Percentiles rank a stretch among this genome's conserved stretches.
phyloP scores from a whole-genome alignment of 805 yeast genomes.

The Kodamaea restingae region DNA sequence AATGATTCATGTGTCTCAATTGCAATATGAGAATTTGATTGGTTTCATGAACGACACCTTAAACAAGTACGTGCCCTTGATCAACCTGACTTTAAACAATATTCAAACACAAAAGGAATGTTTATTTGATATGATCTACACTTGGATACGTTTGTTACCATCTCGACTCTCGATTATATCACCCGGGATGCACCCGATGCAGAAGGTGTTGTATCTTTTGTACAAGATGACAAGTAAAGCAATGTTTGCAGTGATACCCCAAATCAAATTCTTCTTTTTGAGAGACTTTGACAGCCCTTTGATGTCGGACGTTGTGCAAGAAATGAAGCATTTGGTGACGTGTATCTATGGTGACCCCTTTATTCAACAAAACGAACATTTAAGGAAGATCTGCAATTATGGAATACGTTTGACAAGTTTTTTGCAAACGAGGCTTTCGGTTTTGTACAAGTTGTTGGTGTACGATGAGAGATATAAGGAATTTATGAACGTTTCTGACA shows the following conservation, averaged over 20 bases:
- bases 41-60: conserved; percentile 23
- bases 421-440: conserved; percentile 23
- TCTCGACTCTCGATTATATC: conserved; percentile 23
- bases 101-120: conserved; percentile 29
- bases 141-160: conserved; percentile 36
- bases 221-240: conserved; percentile 32
- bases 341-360: conserved; percentile 3
- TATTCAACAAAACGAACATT: conserved; percentile 4
- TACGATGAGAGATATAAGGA: conserved; percentile 16
- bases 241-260: conserved; percentile 35
- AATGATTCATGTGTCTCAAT: conserved; percentile 1
- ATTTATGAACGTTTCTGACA: conserved; percentile 16
- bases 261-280: conserved; percentile 36
- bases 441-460: conserved; percentile 28
- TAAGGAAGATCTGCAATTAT: conserved; percentile 15
- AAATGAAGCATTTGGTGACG: conserved; percentile 1
- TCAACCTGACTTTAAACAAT: conserved; percentile 21
- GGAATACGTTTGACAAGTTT: conserved; percentile 29
- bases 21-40: conserved; percentile 21
- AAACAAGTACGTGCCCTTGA: conserved; percentile 24
- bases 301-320: conserved; percentile 32
- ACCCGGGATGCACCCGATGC: conserved; percentile 26
- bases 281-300: conserved; percentile 40
- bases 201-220: conserved; percentile 29
- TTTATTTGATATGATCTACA: conserved; percentile 30